Base-by-base conservation (phyloP, 2,329 filamentous ascomycete genomes). In the Aspergillus amoenus region DNA sequence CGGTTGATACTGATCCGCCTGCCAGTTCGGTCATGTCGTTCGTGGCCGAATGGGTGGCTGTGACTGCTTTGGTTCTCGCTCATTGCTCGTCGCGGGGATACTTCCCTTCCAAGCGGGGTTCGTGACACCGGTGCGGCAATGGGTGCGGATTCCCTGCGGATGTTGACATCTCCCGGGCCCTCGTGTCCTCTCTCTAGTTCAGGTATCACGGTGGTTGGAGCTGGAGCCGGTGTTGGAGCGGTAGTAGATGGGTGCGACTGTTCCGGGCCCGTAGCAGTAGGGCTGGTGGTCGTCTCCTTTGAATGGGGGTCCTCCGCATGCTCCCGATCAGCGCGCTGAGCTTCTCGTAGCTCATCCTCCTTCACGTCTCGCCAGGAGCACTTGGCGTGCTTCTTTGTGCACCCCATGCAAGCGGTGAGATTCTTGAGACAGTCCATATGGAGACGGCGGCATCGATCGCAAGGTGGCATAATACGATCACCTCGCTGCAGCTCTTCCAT, bases 321-420 rank as follows among this genome's bases (percentile, higher is more conserved):
- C 48, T 63, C 62, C 17, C 52, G 63, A 21, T 59, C 58, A 27
- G 53, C 55, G 50, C 63, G 73, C 40, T 47, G 55, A 22, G 58
- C 54, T 18, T 72, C 68, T 15, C 67, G 70, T 11, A 85, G 62
- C 65, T 96, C 92, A 3, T 88, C 87, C 32, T 90, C 85, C 15
- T 85, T 86, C n/a, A 94, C 84, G 44, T 89, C 86, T 64, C 87
- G 89, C 91, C 91, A 96, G 13, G 86, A 87, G 71, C 91, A 96
- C 67, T 92, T 93, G 18, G 90, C 90, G 70, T 96, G 91, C 71
- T 95, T 95, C 71, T 90, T 93, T 0, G 91, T 95, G 72, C 91
- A 96, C 21, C 90, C 91, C 72, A 88, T 85, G 68, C 92, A 96
- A 8, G 91, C 90, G 0, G 91, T 95, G 40, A 94, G 79, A 61